Evolutionary conservation across 1,139 yeast genomes (phyloP).

Genomic region (Candida sp.): DNA sequence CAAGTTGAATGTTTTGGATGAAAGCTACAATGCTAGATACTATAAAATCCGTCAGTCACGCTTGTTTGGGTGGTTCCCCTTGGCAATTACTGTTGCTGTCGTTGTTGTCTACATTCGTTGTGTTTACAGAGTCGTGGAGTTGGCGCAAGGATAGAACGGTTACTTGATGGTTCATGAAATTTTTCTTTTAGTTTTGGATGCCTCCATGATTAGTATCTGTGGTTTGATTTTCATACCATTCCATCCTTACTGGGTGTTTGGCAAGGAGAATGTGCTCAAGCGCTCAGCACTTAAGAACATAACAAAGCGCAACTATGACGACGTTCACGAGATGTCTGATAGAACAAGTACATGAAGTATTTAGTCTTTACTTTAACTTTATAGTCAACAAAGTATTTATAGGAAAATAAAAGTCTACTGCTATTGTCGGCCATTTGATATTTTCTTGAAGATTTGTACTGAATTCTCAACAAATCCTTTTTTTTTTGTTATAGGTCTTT

Average conservation of each 20-base stretch:
- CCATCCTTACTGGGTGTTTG: conserved; percentile 65
- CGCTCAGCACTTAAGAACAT: conserved; percentile 11
- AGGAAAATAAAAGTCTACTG: no score
- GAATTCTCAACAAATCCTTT: neutral
- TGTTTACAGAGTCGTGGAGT: conserved; percentile 77
- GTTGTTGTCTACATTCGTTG: conserved; percentile 69
- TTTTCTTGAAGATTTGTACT: neutral
- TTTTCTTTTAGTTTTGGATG: conserved; percentile 76
- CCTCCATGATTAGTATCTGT: conserved; percentile 58
- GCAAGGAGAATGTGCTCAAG: conserved; percentile 23
- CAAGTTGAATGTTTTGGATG: conserved; percentile 25
- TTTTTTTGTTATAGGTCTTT: neutral
- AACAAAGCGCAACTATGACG: no score
- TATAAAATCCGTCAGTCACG: conserved; percentile 38
- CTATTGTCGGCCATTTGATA: no score
- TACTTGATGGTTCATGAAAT: conserved; percentile 69
- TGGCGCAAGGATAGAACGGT: conserved; percentile 78
- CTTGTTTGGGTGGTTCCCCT: conserved; percentile 48
- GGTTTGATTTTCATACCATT: conserved; percentile 49
- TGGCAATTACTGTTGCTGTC: conserved; percentile 54
- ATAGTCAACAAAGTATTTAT: no score
- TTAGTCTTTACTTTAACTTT: no score
- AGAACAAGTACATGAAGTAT: no score
- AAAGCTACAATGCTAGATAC: conserved; percentile 39
- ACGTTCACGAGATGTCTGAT: no score